Conservation (phyloP, 2,329 filamentous ascomycete genomes). For the Arthroderma uncinatum region DNA sequence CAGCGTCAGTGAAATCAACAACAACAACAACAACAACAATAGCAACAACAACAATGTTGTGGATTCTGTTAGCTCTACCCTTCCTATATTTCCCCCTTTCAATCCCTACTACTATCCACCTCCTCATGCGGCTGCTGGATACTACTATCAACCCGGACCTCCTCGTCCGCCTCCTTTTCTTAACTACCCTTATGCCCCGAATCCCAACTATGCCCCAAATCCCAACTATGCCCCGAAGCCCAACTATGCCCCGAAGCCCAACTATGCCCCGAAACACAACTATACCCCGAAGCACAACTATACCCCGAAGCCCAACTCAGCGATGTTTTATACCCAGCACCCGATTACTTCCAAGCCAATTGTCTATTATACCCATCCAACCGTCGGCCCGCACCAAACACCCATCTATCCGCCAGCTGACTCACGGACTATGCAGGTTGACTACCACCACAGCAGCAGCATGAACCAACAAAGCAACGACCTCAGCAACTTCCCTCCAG, state of each 20-base stretch:
- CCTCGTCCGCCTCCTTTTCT: neutral
- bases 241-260: no score
- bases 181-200: constrained; percentile 6
- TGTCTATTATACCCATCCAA: neutral
- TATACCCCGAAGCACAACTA: no score
- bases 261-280: no score
- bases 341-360: neutral
- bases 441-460: neutral
- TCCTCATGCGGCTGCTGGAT: neutral
- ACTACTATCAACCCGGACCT: constrained; percentile 9
- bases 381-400: constrained; percentile 4
- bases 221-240: neutral
- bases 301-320: no score
- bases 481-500: neutral
- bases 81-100: constrained; percentile 19
- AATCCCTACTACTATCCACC: no score
- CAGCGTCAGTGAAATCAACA: constrained; percentile 18
- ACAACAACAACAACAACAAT: constrained; percentile 12
- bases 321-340: no score
- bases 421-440: neutral
- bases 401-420: constrained; percentile 6
- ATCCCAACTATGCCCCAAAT: neutral
- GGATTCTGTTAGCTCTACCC: constrained; percentile 15
- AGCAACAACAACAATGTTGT: constrained; percentile 11
- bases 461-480: constrained; percentile 3